A percentile compares a stretch with the other conserved stretches of the same genome.
These are phyloP conservation scores for Myriosclerotinia scirpicola DNA, from an alignment of 2,329 filamentous ascomycete genomes.

Conservation along the genomic window DNA sequence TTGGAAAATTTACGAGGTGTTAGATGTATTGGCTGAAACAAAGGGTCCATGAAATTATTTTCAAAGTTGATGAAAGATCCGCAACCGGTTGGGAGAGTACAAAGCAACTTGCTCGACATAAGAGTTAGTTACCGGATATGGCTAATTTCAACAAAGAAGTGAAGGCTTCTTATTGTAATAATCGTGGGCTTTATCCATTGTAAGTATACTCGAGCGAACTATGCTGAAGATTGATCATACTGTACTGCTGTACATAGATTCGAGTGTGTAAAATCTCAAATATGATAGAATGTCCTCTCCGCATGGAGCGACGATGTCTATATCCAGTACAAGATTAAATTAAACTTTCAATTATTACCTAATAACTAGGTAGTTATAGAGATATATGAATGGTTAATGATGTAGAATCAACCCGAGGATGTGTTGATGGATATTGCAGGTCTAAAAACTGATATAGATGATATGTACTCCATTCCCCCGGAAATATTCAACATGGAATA, in stretches of 20 bases:
- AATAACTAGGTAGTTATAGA: no score
- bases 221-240: neutral
- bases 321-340: no score
- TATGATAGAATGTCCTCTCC: neutral
- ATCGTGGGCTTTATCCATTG: neutral
- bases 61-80: neutral
- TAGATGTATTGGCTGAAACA: neutral
- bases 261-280: neutral
- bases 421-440: neutral
- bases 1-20: neutral
- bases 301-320: neutral
- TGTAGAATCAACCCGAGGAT: neutral
- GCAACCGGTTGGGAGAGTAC: constrained; percentile 4
- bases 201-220: neutral
- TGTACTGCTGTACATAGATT: neutral
- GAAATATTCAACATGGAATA: neutral
- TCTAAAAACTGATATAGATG: no score
- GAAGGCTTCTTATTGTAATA: neutral
- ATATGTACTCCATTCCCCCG: no score
- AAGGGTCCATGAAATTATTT: neutral
- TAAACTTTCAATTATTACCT: neutral
- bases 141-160: neutral
- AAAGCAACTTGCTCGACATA: neutral
- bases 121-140: neutral
- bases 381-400: no score